phyloP scores from a whole-genome alignment of 2,329 filamentous ascomycete genomes.

The Dactylellina drechsleri region DNA sequence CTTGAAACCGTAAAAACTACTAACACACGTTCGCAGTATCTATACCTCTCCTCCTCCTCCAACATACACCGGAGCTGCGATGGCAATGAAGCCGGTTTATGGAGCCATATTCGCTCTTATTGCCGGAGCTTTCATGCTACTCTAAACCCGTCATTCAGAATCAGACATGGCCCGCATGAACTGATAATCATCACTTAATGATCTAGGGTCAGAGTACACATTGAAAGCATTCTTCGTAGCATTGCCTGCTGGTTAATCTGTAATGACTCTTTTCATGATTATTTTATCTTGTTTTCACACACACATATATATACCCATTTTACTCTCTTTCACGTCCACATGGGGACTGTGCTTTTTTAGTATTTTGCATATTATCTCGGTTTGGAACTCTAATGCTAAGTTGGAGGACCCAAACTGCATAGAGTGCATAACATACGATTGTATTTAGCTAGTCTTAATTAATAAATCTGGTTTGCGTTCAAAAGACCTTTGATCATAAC shows the following conservation, averaged over 20 bases:
- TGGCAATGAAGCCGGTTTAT: conserved; percentile 34
- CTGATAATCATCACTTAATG: background rate
- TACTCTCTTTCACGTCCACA: conserved; percentile 21
- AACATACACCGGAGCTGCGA: conserved; percentile 46
- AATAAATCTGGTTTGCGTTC: too few relatives aligned
- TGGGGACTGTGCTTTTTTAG: conserved; percentile 5
- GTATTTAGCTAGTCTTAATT: too few relatives aligned
- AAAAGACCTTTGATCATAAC: too few relatives aligned
- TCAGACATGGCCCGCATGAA: background rate
- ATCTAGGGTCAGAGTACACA: background rate
- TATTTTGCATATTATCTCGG: background rate
- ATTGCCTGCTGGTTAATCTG: conserved; percentile 2
- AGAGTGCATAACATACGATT: too few relatives aligned
- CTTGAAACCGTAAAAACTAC: background rate
- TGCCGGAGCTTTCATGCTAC: conserved; percentile 31
- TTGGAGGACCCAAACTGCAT: too few relatives aligned
- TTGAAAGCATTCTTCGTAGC: conserved; percentile 1
- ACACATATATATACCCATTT: conserved; percentile 6
- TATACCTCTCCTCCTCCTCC: conserved; percentile 28
- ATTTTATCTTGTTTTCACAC: background rate
- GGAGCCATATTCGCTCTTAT: conserved; percentile 28
- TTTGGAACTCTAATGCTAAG: too few relatives aligned
- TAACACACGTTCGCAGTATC: conserved; percentile 20
- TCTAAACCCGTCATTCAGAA: conserved; percentile 11
- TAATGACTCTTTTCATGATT: conserved; percentile 17